Percentiles rank a stretch among this genome's conserved stretches.
phyloP scores from a whole-genome alignment of 306 rosid species.

The Castanea sativa region DNA sequence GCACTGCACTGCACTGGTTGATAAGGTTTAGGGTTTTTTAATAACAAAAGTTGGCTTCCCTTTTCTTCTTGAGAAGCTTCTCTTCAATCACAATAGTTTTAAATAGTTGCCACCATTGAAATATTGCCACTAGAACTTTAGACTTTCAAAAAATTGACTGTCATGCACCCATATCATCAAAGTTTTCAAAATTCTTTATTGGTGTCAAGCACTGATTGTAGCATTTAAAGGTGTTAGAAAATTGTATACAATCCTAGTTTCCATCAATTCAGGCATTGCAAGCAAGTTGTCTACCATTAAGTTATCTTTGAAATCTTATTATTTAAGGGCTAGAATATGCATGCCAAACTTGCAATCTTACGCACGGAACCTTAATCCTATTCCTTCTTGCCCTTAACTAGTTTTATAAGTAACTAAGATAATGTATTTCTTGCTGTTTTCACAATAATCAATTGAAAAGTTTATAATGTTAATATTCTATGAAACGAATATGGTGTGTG shows the following conservation, averaged over 20 bases:
- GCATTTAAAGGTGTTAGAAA: background rate
- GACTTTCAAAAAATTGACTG: background rate
- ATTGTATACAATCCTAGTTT: background rate
- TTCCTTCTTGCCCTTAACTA: slow-evolving; percentile 17
- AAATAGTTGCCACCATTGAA: slow-evolving; percentile 18
- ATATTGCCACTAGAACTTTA: slow-evolving; percentile 17
- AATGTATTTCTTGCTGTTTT: slow-evolving; percentile 40
- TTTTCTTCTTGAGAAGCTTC: slow-evolving; percentile 23
- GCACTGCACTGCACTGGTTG: slow-evolving; percentile 21
- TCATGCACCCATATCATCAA: slow-evolving; percentile 3
- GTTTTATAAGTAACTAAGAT: slow-evolving; percentile 16
- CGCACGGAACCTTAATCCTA: slow-evolving; percentile 16
- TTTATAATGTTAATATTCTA: background rate
- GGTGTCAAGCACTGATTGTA: background rate
- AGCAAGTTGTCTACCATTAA: slow-evolving; percentile 40
- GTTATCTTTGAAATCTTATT: slow-evolving; percentile 30
- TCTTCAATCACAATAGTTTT: slow-evolving; percentile 18
- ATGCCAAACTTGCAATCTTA: slow-evolving; percentile 26
- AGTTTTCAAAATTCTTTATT: background rate
- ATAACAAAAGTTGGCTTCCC: slow-evolving; percentile 23
- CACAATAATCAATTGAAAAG: slow-evolving; percentile 10
- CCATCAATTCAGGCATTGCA: slow-evolving; percentile 2
- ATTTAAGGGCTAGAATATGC: slow-evolving; percentile 31
- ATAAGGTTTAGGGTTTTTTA: slow-evolving; percentile 15
- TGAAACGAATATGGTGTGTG: slow-evolving; percentile 15